phyloP scores from a whole-genome alignment of 2,329 filamentous ascomycete species.

The Colletotrichum sp. region DNA sequence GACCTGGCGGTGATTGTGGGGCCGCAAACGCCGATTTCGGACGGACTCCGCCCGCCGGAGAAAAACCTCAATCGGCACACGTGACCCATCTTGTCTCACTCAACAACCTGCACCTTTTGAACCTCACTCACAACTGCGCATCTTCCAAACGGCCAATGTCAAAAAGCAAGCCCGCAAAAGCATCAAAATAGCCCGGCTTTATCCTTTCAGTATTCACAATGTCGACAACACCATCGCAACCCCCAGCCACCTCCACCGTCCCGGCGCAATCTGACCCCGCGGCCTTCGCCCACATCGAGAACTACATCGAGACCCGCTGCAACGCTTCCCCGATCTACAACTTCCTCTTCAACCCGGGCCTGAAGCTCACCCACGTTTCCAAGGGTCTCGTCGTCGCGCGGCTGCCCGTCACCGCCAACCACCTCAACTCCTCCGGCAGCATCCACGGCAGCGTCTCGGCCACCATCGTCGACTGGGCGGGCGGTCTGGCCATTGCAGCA shows the following conservation, averaged over 20 bases:
- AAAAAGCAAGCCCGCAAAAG: background rate
- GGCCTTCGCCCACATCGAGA: conserved; percentile 23
- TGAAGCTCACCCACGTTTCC: conserved; percentile 25
- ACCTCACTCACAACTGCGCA: background rate
- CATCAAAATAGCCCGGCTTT: background rate
- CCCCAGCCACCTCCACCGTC: background rate
- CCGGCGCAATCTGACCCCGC: conserved; percentile 19
- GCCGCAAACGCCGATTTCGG: conserved; percentile 6
- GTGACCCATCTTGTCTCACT: conserved; percentile 8
- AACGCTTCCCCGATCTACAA: conserved; percentile 26
- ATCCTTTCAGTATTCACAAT: background rate
- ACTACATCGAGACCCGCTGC: conserved; percentile 27
- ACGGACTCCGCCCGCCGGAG: conserved; percentile 11
- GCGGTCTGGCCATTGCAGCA: conserved; percentile 73
- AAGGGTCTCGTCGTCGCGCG: conserved; percentile 24
- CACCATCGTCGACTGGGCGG: conserved; percentile 75
- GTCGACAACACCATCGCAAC: conserved; percentile 10
- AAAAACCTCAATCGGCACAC: conserved; percentile 4
- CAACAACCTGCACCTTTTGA: background rate
- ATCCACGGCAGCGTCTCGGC: conserved; percentile 77
- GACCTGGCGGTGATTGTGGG: background rate
- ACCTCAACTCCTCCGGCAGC: conserved; percentile 45
- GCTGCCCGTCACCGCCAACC: conserved; percentile 20
- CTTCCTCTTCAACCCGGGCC: conserved; percentile 21
- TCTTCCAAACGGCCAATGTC: background rate